phyloP scores from a whole-genome alignment of 495 filamentous ascomycete species.

The Trypethelium eluteriae region DNA sequence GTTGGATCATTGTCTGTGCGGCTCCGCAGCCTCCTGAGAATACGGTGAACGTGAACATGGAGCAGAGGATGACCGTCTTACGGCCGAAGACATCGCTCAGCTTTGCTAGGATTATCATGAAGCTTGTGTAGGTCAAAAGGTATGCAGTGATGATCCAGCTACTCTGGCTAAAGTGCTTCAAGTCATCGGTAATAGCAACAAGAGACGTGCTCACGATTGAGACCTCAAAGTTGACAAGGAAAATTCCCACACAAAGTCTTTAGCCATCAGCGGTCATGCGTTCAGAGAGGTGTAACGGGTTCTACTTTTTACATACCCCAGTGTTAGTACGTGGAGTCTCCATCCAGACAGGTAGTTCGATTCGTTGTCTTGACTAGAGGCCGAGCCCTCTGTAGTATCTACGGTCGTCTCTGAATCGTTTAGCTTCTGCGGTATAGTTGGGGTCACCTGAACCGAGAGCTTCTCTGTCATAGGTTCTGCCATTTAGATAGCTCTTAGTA shows the following conservation, averaged over 20 bases:
- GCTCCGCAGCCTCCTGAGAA: slow-evolving; percentile 1
- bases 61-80: background rate
- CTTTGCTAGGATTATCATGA: background rate
- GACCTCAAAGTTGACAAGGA: background rate
- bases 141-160: background rate
- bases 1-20: background rate
- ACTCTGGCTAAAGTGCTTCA: background rate
- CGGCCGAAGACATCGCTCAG: background rate
- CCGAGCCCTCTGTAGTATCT: too few relatives aligned
- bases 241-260: background rate
- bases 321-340: background rate
- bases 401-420: too few relatives aligned
- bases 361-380: background rate
- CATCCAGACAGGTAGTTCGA: background rate
- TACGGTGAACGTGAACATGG: background rate
- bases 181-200: background rate
- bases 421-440: too few relatives aligned
- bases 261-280: background rate
- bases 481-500: too few relatives aligned
- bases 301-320: background rate
- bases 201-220: background rate
- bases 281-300: background rate
- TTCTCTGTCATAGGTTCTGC: too few relatives aligned
- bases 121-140: background rate
- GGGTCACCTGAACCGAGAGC: too few relatives aligned